phyloP scores from a whole-genome alignment of 805 yeast species.

The Ogataea pignaliae region DNA sequence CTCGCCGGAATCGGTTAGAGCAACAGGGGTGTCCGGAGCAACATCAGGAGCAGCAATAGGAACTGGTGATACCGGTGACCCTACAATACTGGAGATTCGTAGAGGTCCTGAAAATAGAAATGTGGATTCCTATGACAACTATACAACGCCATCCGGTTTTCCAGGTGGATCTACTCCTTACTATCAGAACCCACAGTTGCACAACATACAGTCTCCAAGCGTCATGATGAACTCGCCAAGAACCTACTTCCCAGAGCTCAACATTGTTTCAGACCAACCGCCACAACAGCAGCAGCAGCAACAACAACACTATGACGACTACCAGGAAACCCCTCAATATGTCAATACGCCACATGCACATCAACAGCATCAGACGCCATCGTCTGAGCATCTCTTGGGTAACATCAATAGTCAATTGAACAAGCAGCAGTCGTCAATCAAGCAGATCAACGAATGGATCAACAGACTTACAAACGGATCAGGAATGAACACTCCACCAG shows the following conservation, averaged over 20 bases:
- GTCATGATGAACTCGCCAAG: conserved; percentile 24
- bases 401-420: conserved; percentile 44
- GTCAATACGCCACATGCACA: neutral
- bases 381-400: conserved; percentile 25
- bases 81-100: conserved; percentile 28
- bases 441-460: conserved; percentile 56
- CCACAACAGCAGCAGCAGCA: conserved; percentile 3
- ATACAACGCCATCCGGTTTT: neutral
- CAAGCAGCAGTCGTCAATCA: conserved; percentile 48
- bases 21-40: neutral
- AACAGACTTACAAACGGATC: conserved; percentile 27
- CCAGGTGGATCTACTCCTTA: neutral
- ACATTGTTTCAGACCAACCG: neutral
- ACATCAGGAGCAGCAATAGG: conserved; percentile 1
- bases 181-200: neutral
- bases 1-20: too few species aligned
- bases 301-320: neutral
- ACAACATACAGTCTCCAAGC: conserved; percentile 7
- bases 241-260: conserved; percentile 25
- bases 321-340: neutral
- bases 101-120: conserved; percentile 30
- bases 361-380: conserved; percentile 9
- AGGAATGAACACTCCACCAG: conserved; percentile 6
- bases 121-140: conserved; percentile 13
- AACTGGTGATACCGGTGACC: conserved; percentile 12